A percentile compares a stretch with the other conserved stretches of the same genome.
These are phyloP conservation scores for Sclerotinia nivalis DNA, from an alignment of 2,329 filamentous ascomycete species.

Conservation along the genomic window DNA sequence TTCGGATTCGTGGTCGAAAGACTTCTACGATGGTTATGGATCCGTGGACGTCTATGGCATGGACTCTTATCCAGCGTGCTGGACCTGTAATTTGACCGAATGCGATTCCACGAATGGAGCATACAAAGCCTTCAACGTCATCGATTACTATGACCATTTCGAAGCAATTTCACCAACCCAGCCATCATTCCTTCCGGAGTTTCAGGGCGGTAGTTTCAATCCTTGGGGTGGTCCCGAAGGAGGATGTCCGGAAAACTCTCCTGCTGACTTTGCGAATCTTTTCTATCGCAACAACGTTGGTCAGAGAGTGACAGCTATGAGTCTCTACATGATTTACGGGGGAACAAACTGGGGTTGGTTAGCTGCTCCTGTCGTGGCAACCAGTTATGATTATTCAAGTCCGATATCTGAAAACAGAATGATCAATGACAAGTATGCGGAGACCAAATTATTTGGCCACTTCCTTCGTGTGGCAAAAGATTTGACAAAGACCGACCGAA, in stretches of 20 bases:
- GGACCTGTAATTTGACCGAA: conserved; percentile 63
- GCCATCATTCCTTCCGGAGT: conserved; percentile 56
- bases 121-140: conserved; percentile 51
- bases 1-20: conserved; percentile 59
- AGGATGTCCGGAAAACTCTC: conserved; percentile 49
- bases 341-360: conserved; percentile 63
- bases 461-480: conserved; percentile 60
- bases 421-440: conserved; percentile 61
- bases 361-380: conserved; percentile 57
- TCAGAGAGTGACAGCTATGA: conserved; percentile 59
- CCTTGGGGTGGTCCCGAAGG: conserved; percentile 60
- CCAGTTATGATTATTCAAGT: conserved; percentile 64
- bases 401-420: conserved; percentile 51
- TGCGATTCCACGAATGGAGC: conserved; percentile 61
- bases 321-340: conserved; percentile 65
- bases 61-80: conserved; percentile 59
- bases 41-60: conserved; percentile 56
- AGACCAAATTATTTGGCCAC: conserved; percentile 61
- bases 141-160: conserved; percentile 42
- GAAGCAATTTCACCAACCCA: conserved; percentile 39
- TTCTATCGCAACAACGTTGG: conserved; percentile 64
- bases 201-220: conserved; percentile 61
- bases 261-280: conserved; percentile 61
- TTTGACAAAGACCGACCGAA: conserved; percentile 55
- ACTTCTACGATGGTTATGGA: conserved; percentile 57